Conservation (phyloP, 1,284 basidiomycete species). For the Ceraceosorus guamensis region DNA sequence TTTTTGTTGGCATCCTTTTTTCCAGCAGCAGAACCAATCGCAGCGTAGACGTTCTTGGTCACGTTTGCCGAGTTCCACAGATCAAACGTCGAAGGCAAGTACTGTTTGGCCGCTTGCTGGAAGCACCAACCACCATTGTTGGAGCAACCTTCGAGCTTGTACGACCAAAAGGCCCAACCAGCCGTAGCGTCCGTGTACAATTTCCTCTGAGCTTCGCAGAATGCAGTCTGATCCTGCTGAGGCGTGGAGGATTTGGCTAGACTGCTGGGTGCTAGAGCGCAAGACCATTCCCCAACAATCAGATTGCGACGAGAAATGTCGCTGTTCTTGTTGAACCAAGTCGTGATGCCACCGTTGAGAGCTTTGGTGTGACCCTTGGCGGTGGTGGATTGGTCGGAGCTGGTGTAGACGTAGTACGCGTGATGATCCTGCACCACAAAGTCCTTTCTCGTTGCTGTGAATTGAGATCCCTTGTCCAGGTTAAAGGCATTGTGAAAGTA, state of each 20-base stretch:
- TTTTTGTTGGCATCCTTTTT: neutral
- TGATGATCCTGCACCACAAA: constrained; percentile 72
- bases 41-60: neutral
- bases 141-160: constrained; percentile 49
- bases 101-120: constrained; percentile 25
- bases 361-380: constrained; percentile 38
- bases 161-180: constrained; percentile 70
- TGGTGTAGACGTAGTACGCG: constrained; percentile 58
- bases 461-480: constrained; percentile 57
- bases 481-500: constrained; percentile 72
- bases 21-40: neutral
- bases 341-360: constrained; percentile 20
- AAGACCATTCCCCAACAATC: constrained; percentile 55
- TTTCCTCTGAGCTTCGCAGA: constrained; percentile 61
- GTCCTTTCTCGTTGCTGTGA: constrained; percentile 57
- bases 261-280: constrained; percentile 59
- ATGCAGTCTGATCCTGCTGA: constrained; percentile 54
- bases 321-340: constrained; percentile 20
- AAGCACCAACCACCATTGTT: constrained; percentile 47
- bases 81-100: constrained; percentile 29
- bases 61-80: constrained; percentile 28
- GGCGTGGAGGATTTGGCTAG: constrained; percentile 55
- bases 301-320: constrained; percentile 54
- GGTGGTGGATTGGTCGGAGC: constrained; percentile 24
- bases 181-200: constrained; percentile 59